These are phyloP conservation scores for Haematococcus lacustris DNA, from an alignment of 139 green algal genomes.

Conservation along the genomic window DNA sequence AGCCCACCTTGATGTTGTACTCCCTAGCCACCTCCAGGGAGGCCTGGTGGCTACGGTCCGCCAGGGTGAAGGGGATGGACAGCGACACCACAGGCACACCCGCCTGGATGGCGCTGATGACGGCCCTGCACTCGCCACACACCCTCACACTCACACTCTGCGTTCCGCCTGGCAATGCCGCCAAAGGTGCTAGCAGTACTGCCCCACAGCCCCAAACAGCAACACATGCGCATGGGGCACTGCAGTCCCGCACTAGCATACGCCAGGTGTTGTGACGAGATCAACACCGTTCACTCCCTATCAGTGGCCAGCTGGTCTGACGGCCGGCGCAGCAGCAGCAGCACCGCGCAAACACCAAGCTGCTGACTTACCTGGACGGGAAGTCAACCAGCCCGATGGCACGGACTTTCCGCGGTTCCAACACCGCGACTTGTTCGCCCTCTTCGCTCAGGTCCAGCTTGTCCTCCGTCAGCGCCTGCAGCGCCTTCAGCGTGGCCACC, in stretches of 20 bases:
- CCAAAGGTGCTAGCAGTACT: no score
- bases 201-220: no score
- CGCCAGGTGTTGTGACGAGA: no score
- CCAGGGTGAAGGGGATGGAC: slow-evolving; percentile 27
- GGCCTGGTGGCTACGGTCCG: slow-evolving; percentile 10
- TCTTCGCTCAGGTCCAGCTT: slow-evolving; percentile 33
- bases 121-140: slow-evolving; percentile 3
- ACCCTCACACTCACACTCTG: no score
- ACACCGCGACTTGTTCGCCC: slow-evolving; percentile 21
- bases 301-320: no score
- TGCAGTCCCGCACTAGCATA: no score
- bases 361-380: slow-evolving; percentile 13
- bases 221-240: no score
- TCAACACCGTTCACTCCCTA: no score
- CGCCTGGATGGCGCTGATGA: slow-evolving; percentile 34
- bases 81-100: slow-evolving; percentile 34
- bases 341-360: no score
- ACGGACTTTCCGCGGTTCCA: slow-evolving; percentile 31
- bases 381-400: slow-evolving; percentile 42
- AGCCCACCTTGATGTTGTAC: slow-evolving; percentile 43
- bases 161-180: no score
- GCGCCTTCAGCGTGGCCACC: slow-evolving; percentile 14
- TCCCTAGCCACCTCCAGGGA: slow-evolving; percentile 22
- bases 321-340: no score
- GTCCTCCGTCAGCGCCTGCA: slow-evolving; percentile 31